phyloP scores from a whole-genome alignment of 139 green algal genomes.

The Gonium pectorale region DNA sequence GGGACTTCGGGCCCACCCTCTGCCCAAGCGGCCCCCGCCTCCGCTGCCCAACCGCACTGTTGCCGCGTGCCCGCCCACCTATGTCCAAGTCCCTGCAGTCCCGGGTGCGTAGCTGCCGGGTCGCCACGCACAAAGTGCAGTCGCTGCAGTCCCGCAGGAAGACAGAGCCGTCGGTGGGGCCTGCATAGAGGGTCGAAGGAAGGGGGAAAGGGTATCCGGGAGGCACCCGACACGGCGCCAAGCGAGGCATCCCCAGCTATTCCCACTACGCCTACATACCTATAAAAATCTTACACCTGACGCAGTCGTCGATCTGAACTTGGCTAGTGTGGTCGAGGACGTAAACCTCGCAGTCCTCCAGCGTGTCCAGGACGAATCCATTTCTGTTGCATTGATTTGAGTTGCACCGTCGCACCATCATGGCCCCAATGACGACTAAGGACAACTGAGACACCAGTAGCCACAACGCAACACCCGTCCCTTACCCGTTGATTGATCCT shows the following conservation, averaged over 20 bases:
- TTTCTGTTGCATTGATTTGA: neutral
- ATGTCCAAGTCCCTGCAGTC: conserved; percentile 49
- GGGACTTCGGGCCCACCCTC: too few relatives aligned
- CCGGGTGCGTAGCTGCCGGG: conserved; percentile 40
- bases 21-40: too few relatives aligned
- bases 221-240: too few relatives aligned
- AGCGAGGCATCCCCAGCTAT: too few relatives aligned
- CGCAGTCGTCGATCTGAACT: conserved; percentile 45
- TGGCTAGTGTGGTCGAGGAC: conserved; percentile 29
- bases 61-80: conserved; percentile 4
- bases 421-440: neutral
- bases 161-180: conserved; percentile 40
- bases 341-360: conserved; percentile 50
- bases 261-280: too few relatives aligned
- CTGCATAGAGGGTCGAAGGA: neutral
- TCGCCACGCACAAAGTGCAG: conserved; percentile 27
- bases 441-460: too few relatives aligned
- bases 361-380: conserved; percentile 30
- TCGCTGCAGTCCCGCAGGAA: conserved; percentile 44
- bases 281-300: conserved; percentile 38
- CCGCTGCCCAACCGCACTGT: too few relatives aligned
- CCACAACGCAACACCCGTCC: neutral
- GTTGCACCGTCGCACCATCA: too few relatives aligned
- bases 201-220: neutral
- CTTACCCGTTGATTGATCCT: conserved; percentile 27